A percentile compares a stretch with the other conserved stretches of the same genome.
Conservation (phyloP, 2,329 filamentous ascomycete genomes). For the Sarocladium strictum region DNA sequence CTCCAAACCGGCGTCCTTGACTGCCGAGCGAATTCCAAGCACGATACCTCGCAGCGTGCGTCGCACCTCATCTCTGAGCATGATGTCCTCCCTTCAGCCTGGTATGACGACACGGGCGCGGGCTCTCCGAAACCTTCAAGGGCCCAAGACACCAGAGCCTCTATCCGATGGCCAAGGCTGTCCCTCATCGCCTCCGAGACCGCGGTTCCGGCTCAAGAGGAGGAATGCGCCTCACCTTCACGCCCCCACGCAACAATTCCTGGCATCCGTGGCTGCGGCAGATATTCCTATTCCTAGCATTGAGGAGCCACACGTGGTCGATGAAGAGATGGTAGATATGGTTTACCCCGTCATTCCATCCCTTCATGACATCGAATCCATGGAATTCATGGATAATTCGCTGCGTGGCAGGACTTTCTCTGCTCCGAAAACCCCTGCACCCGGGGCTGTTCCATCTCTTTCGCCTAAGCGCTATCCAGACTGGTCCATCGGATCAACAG, state of each 20-base stretch:
- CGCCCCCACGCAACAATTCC: constrained; percentile 58
- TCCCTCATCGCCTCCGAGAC: constrained; percentile 45
- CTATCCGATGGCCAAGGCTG: constrained; percentile 26
- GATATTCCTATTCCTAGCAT: constrained; percentile 61
- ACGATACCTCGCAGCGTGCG: background rate
- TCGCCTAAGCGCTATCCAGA: constrained; percentile 47
- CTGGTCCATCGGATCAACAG: constrained; percentile 52
- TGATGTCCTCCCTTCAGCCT: constrained; percentile 42
- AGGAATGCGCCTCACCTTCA: constrained; percentile 46
- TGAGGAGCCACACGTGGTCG: constrained; percentile 44
- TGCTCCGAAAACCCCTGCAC: constrained; percentile 54
- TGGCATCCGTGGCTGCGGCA: constrained; percentile 60
- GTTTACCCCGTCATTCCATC: constrained; percentile 26
- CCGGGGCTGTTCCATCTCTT: constrained; percentile 36
- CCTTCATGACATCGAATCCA: constrained; percentile 26
- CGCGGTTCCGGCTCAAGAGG: constrained; percentile 49
- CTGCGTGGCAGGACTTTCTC: constrained; percentile 40
- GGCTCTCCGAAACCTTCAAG: constrained; percentile 32
- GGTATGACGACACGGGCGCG: constrained; percentile 38
- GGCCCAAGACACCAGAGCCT: constrained; percentile 49
- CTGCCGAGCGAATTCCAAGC: background rate
- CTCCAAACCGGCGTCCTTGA: background rate
- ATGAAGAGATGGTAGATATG: constrained; percentile 38
- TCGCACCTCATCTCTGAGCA: constrained; percentile 9
- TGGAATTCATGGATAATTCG: constrained; percentile 21